Evolutionary conservation across 306 rosid genomes (phyloP).

Genomic region (Casuarina equisetifolia): DNA sequence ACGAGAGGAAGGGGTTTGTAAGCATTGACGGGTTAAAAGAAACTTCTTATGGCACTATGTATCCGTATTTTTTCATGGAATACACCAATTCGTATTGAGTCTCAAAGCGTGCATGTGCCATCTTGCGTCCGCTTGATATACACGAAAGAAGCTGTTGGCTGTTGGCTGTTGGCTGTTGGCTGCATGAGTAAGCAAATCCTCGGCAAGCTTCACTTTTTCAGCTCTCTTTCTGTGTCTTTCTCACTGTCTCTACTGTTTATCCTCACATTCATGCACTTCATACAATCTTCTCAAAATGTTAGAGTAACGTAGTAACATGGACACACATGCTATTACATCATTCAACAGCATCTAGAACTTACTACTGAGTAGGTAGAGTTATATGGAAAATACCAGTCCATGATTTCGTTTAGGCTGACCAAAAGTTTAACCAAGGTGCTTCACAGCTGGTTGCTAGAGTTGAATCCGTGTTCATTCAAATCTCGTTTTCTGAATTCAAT

Average conservation of each 20-base stretch:
- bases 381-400: background rate
- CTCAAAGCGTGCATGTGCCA: background rate
- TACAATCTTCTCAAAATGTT: too few species aligned
- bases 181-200: background rate
- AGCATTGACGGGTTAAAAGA: slow-evolving; percentile 2
- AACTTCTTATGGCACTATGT: background rate
- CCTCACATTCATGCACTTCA: too few species aligned
- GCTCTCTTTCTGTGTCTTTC: too few species aligned
- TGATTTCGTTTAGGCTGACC: background rate
- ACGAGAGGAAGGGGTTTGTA: slow-evolving; percentile 22
- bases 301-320: background rate
- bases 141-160: background rate
- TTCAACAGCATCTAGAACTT: background rate
- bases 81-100: background rate
- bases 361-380: background rate
- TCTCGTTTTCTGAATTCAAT: too few species aligned
- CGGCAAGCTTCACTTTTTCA: too few species aligned
- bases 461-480: too few species aligned
- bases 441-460: background rate
- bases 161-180: too few species aligned
- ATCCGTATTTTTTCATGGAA: background rate
- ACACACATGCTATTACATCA: background rate
- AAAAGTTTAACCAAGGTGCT: background rate
- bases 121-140: background rate
- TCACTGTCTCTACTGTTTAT: background rate